Base-by-base conservation (phyloP, 1,139 yeast species). In the Kodamaea sp. region DNA sequence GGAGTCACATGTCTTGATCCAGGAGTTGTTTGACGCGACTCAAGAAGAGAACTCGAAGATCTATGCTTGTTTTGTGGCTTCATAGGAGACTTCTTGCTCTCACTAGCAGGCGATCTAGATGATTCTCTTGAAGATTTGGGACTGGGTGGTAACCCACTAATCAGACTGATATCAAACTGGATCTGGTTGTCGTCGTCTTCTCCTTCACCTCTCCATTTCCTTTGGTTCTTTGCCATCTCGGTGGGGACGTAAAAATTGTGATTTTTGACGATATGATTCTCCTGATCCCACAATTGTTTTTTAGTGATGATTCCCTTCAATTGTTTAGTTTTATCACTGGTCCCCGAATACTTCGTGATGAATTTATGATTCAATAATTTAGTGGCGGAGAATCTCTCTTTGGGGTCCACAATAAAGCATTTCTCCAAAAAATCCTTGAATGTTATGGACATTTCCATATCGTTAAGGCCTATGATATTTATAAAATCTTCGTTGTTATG, bases 371-470 rank as follows among this genome's bases (percentile, higher is more conserved):
- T 71, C 29, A 83, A 59, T n/a, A 88, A 63, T 31, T 69, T 72
- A 10, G 61, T 52, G 0, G 94, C 87, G 11, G 77, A 62, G 4
- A 76, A 78, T 35, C 96, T 66, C 15, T 63, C 56, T 14, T 57
- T 55, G 1, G 95, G 88, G 41, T 77, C 76, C 44, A 82, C 78
- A 19, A 72, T 66, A 41, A 88, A 70, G 50, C 96, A 88, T 28
- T 63, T 63, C n/a, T 56, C 51, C 7, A 85, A 72, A 55, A 88
- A 88, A 41, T 83, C 84, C 39, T 70, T 76, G 44, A 69, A 58
- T 1, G 29, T 27, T 4, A 31, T 26, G 1, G 66, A 56, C 1
- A 63, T 51, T 1, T 46, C 51, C 32, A 65, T 38, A 1, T 49
- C 40, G 6, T 48, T 48, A 24, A 67, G 45, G 7, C 57, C 64